Evolutionary conservation across 192 early-diverging fungal species (phyloP).

Genomic region (Coemansia sp.): DNA sequence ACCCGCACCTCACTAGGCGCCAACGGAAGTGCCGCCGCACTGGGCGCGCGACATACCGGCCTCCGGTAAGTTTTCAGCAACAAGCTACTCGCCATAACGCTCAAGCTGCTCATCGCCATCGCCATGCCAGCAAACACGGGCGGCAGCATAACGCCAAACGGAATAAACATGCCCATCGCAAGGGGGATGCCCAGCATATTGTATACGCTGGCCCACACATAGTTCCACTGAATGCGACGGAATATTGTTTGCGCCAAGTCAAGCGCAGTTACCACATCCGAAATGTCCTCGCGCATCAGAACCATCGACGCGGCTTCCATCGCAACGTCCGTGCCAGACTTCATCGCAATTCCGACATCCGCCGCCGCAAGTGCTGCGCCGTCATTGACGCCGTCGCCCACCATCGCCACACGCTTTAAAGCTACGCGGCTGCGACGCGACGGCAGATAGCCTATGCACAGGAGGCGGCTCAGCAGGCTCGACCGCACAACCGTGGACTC

Average conservation of each 20-base stretch:
- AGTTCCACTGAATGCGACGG: slow-evolving; percentile 80
- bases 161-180: slow-evolving; percentile 89
- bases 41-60: slow-evolving; percentile 42
- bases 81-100: slow-evolving; percentile 87
- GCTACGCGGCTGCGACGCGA: not conserved
- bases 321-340: slow-evolving; percentile 91
- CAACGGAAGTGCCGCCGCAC: slow-evolving; percentile 24
- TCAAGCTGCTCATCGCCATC: slow-evolving; percentile 90
- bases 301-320: slow-evolving; percentile 93
- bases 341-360: slow-evolving; percentile 86
- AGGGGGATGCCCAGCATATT: slow-evolving; percentile 88
- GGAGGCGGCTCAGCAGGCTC: slow-evolving; percentile 2
- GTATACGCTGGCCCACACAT: slow-evolving; percentile 87
- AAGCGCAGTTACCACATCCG: slow-evolving; percentile 82
- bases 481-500: slow-evolving; percentile 22
- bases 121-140: slow-evolving; percentile 92
- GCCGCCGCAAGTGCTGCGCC: slow-evolving; percentile 83
- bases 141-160: slow-evolving; percentile 79
- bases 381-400: slow-evolving; percentile 97
- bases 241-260: slow-evolving; percentile 85
- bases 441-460: slow-evolving; percentile 10
- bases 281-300: slow-evolving; percentile 84
- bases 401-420: slow-evolving; percentile 71
- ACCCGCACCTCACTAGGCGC: slow-evolving; percentile 24
- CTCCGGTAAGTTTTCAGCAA: slow-evolving; percentile 71